phyloP scores from a whole-genome alignment of 2,329 filamentous ascomycete species.

The Fusarium sp. region DNA sequence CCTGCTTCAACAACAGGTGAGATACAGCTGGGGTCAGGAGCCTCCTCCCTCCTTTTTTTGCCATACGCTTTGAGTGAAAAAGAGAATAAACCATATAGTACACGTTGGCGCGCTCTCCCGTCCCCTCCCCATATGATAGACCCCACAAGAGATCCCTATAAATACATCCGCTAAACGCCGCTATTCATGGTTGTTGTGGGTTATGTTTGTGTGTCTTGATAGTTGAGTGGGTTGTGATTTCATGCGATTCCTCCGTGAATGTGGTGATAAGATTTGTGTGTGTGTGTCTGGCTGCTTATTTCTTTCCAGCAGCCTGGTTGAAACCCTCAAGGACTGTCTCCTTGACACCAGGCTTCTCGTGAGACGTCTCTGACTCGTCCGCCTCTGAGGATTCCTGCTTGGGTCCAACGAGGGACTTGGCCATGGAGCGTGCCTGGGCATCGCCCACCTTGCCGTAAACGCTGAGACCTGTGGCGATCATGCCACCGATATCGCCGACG shows the following conservation, averaged over 20 bases:
- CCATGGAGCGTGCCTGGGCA: slow-evolving; percentile 77
- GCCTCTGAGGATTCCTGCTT: slow-evolving; percentile 30
- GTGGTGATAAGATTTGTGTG: background rate
- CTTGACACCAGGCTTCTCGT: slow-evolving; percentile 49
- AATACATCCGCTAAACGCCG: slow-evolving; percentile 49
- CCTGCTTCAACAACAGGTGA: slow-evolving; percentile 16
- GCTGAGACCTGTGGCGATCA: slow-evolving; percentile 96
- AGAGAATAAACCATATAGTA: slow-evolving; percentile 37
- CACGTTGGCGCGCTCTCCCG: slow-evolving; percentile 29
- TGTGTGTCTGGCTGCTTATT: slow-evolving; percentile 27
- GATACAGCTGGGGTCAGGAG: slow-evolving; percentile 15
- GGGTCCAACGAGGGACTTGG: slow-evolving; percentile 61
- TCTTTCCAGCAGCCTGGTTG: slow-evolving; percentile 51
- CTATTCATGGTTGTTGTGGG: slow-evolving; percentile 39
- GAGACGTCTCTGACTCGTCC: slow-evolving; percentile 20
- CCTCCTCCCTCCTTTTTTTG: slow-evolving; percentile 28
- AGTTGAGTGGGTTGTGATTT: slow-evolving; percentile 31
- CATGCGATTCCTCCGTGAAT: slow-evolving; percentile 6
- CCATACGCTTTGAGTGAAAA: slow-evolving; percentile 19
- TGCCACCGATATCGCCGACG: slow-evolving; percentile 93
- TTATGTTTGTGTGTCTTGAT: slow-evolving; percentile 23
- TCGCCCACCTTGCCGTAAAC: slow-evolving; percentile 95
- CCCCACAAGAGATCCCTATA: slow-evolving; percentile 41
- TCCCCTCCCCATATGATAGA: slow-evolving; percentile 19
- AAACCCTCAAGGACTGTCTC: slow-evolving; percentile 57